Percentiles rank a stretch among this genome's conserved stretches.
Evolutionary conservation across 371 early-diverging fungal genomes (phyloP).

Genomic region (Rhizomucor pusillus): DNA sequence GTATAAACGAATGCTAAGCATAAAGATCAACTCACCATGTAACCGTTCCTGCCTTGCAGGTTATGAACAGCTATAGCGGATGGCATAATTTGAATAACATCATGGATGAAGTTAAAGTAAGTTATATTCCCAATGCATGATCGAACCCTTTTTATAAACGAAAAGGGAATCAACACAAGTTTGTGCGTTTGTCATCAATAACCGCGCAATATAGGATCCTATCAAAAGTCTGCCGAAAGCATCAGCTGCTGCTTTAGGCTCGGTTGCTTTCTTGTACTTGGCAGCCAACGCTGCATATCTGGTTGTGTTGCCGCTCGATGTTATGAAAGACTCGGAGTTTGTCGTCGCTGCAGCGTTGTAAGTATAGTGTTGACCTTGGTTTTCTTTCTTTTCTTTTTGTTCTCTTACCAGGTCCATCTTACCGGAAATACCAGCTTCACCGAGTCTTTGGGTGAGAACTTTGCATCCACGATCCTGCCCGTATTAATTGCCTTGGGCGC

Average conservation of each 20-base stretch:
- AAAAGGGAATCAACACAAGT: neutral
- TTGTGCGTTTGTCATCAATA: neutral
- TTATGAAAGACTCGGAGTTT: conserved; percentile 34
- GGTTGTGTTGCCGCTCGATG: conserved; percentile 26
- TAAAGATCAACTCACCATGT: neutral
- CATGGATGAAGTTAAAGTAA: conserved; percentile 43
- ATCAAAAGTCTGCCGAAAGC: conserved; percentile 37
- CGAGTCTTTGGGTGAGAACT: conserved; percentile 33
- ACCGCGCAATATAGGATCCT: conserved; percentile 23
- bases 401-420: no score
- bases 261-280: conserved; percentile 29
- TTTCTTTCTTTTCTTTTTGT: no score
- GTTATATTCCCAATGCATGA: no score
- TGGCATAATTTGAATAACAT: conserved; percentile 40
- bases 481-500: conserved; percentile 33
- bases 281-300: conserved; percentile 41
- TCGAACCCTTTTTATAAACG: no score
- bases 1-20: no score
- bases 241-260: conserved; percentile 25
- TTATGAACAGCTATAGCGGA: conserved; percentile 40
- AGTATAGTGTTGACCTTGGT: conserved; percentile 1
- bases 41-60: conserved; percentile 11
- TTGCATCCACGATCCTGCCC: conserved; percentile 33
- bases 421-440: conserved; percentile 25
- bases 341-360: conserved; percentile 46